These are phyloP conservation scores for Salix udensis DNA, from an alignment of 345 rosid genomes.

Conservation along the genomic window DNA sequence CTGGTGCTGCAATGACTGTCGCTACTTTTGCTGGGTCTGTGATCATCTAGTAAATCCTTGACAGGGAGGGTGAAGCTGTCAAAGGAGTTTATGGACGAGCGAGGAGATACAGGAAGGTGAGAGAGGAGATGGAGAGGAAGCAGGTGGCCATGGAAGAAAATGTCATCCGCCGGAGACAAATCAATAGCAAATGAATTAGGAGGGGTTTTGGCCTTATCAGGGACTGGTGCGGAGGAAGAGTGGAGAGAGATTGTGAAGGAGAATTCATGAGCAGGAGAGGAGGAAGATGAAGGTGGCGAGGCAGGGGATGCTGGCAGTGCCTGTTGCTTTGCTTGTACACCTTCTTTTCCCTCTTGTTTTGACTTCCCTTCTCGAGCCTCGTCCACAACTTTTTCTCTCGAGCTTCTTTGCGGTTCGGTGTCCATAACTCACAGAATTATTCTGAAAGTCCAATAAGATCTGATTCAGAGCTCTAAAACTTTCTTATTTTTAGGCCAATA, in stretches of 20 bases:
- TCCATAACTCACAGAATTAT: constrained; percentile 41
- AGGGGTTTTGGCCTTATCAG: constrained; percentile 35
- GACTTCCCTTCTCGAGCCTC: constrained; percentile 33
- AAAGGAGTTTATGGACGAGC: constrained; percentile 64
- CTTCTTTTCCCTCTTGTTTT: constrained; percentile 28
- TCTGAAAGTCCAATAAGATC: constrained; percentile 16
- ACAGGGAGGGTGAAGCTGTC: constrained; percentile 63
- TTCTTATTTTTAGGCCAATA: constrained; percentile 9
- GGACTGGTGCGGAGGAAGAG: constrained; percentile 40
- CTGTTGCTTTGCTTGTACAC: constrained; percentile 13
- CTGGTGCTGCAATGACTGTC: constrained; percentile 5
- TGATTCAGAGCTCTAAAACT: constrained; percentile 11
- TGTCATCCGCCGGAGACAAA: constrained; percentile 89
- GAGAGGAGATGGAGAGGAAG: constrained; percentile 90
- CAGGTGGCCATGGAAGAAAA: constrained; percentile 96
- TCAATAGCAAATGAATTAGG: constrained; percentile 59
- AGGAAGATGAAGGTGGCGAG: constrained; percentile 60
- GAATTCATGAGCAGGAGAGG: constrained; percentile 94
- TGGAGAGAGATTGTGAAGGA: constrained; percentile 88
- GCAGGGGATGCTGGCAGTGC: constrained; percentile 22
- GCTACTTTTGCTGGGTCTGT: neutral
- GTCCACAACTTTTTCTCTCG: constrained; percentile 32
- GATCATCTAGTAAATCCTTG: constrained; percentile 39
- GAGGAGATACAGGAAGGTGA: constrained; percentile 73
- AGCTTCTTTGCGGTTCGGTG: constrained; percentile 30